Base-by-base conservation (phyloP, 169 alveolate genomes). In the Plasmodium adleri region DNA sequence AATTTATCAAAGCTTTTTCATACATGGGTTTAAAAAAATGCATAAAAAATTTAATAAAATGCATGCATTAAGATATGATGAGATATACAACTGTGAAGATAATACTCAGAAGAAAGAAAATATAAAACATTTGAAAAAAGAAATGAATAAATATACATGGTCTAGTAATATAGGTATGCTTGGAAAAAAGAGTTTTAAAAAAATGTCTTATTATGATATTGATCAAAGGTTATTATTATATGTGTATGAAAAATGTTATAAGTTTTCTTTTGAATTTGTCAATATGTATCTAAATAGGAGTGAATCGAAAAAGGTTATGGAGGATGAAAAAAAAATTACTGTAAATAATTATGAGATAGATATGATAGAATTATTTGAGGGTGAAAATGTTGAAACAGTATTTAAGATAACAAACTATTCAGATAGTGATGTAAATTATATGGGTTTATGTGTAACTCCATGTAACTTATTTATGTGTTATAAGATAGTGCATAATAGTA, bases 121-220 rank as follows among this genome's bases (percentile, higher is more conserved):
- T 10, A 12, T 78, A 10, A 78, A 78, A 70, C 17, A 45, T n/a
- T 58, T 64, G 20, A 63, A 63, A 45, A 78, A 66, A 32, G 72
- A 78, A 52, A 64, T 50, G 63, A 66, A 78, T 45, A 64, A 32
- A 50, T 78, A 49, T 43, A 64, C 71, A 0, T 78, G 89, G 89
- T 78, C 89, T 12, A 78, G 15, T 59, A 78, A 66, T 70, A 78
- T 78, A 49, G 89, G 89, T 13, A 59, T 78, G 74, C 15, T 60
- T 49, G 71, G 52, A 22, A 71, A 70, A 20, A 78, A 52, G 22
- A 78, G 63, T 58, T 17, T 70, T 3, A 47, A 66, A 10, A 49
- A 24, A 66, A 50, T 67, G 26, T 52, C 64, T 8, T 13, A 26
- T 7, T 78, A 78, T 47, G 89, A 78, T 3, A 71, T 78, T 26